Base-by-base conservation (phyloP, 2,329 filamentous ascomycete genomes). In the Ceratocystis smalleyi region DNA sequence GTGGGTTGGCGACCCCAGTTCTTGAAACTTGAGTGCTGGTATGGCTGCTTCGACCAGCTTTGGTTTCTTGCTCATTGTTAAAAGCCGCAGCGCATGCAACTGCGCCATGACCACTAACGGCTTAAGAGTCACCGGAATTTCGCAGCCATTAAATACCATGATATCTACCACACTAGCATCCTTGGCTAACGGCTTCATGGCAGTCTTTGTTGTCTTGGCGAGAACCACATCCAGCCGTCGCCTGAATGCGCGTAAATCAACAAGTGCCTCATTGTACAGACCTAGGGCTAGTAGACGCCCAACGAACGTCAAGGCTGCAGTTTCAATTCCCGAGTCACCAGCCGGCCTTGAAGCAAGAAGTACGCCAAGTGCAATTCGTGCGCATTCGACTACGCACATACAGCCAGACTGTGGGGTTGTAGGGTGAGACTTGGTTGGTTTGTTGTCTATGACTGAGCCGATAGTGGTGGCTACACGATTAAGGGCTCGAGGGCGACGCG, bases 281-380 rank as follows among this genome's bases (percentile, higher is more conserved):
- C 83, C 82, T 59, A 89, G 76, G 0, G 77, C 75, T 15, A 90
- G 75, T 0, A 91, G 76, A 70, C 85, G 89, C 47, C 81, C 81
- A 47, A 86, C 74, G 63, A 91, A 78, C 0, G 85, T 83, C 17
- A 86, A 81, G 78, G 89, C 87, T 63, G 87, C 88, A 66, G 78
- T 84, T 71, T 91, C 88, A 3, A 91, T 73, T 70, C 91, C 87
- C 47, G 88, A 75, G 55, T 81, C 79, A 15, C 65, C 65, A 4
- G 59, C 47, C 35, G 65, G 62, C 19, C 65, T 47, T 32, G 59
- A 40, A 32, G 17, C 43, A 47, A 66, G 78, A 47, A 91, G 75
- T 61, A 82, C 84, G 5, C 79, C 75, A 70, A 91, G 89, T 1
- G 85, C 86, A 32, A 82, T 73, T 8, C 86, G 80, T 5, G 85